Evolutionary conservation across 1,284 basidiomycete genomes (phyloP), one percentile per base, ranked within the genome.

Genomic region (Xanthoconium separans): DNA sequence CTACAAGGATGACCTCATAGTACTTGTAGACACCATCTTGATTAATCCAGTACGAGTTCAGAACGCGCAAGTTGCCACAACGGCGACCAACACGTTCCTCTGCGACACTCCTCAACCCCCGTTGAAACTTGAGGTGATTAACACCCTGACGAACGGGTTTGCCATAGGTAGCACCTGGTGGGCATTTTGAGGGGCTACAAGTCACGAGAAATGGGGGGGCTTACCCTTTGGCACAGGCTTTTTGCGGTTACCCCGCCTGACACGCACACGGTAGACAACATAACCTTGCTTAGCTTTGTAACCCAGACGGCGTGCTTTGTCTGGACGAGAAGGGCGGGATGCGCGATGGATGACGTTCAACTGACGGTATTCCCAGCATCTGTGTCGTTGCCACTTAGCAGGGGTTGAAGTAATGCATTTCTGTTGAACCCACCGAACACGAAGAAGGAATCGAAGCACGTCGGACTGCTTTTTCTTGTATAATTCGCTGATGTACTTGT

Each of bases 251-350:
- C 97, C 97, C 64, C 96, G 88, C 70, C 97, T 89, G 63, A 99
- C 96, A 65, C 96, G 93, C 69, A 99, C 81, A 66, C 97, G 94
- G 83, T 99, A 99, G 78, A 99, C 78, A 59, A 99, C 91, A 75
- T 94, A 99, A 69, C 97, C 97, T 79, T 99, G 97, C 86, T 99
- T 99, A 74, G 97, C 93, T 81, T 98, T 99, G 89, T 99, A 99
- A 55, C 96, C 96, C 60, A 99, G 83, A 65, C 95, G 91, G 75
- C 96, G 93, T 63, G 96, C 96, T 85, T 98, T 99, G 83, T 99
- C 96, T 54, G 95, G 97, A 73, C 97, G 93, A 53, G 96, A 98
- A 55, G 96, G 96, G 60, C 96, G 92, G 61, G 95, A 94, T 54
- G 95, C 95, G 62, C 96, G 92, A 84, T 98, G 95, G 73, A 98